phyloP scores from a whole-genome alignment of 2,329 filamentous ascomycete genomes.

The Fusarium pininemorale region DNA sequence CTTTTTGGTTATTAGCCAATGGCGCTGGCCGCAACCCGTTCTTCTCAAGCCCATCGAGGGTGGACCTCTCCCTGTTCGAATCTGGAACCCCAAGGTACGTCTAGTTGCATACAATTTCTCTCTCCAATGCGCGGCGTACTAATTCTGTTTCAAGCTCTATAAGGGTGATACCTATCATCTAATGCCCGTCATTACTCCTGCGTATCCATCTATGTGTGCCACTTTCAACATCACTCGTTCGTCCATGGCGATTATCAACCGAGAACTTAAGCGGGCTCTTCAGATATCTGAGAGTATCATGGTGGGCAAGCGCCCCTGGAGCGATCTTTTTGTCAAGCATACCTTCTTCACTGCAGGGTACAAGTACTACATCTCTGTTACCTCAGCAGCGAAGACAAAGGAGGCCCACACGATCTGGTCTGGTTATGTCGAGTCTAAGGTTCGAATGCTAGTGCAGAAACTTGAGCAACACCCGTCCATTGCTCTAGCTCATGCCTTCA shows the following conservation, averaged over 20 bases:
- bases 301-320: conserved; percentile 80
- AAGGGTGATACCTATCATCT: conserved; percentile 83
- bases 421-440: conserved; percentile 92
- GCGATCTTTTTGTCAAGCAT: conserved; percentile 87
- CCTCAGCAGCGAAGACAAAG: conserved; percentile 82
- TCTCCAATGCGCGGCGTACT: neutral
- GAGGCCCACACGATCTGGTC: conserved; percentile 89
- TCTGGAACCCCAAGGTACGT: conserved; percentile 90
- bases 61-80: conserved; percentile 80
- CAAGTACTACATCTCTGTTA: conserved; percentile 94
- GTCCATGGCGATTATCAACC: conserved; percentile 83
- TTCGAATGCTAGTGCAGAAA: conserved; percentile 83
- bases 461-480: conserved; percentile 85
- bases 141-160: conserved; percentile 66
- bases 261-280: conserved; percentile 81
- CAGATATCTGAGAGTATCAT: conserved; percentile 84
- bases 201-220: conserved; percentile 97
- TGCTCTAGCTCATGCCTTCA: conserved; percentile 87
- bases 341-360: conserved; percentile 93
- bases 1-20: conserved; percentile 89
- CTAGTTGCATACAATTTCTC: neutral
- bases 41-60: conserved; percentile 88
- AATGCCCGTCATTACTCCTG: conserved; percentile 98
- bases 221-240: conserved; percentile 94
- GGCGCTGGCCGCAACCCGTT: conserved; percentile 95